Evolutionary conservation across 1,139 yeast genomes (phyloP), one percentile per base, ranked within the genome.

Genomic region (Magnusiomyces starmeri): DNA sequence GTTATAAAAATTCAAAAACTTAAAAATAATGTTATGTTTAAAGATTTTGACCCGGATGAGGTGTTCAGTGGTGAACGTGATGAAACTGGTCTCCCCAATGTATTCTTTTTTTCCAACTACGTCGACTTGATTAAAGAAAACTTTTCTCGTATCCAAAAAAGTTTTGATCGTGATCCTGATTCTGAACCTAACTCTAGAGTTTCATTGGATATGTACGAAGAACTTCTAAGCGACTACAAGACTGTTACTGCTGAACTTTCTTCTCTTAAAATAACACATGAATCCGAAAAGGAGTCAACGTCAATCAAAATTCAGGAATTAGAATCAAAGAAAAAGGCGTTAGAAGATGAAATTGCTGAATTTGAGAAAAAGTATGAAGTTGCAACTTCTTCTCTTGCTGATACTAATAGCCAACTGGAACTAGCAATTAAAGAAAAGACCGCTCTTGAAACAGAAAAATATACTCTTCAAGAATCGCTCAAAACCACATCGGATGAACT

Each of bases 1-100:
- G 75, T 84, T 1, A 74, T 85, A 46, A 83, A 84, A 58, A 77
- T 92, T 6, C 80, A 81, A 51, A 88, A 85, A 62, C 81, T 94
- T 60, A 79, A 81, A 56, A 85, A 85, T 46, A 73, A 75, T 54
- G 67, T 76, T 0, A 65, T 70, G 10, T 81, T 88, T 62, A 74
- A 77, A 20, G 76, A 77, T 48, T 84, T 79, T 58, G 78, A 76
- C 10, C 74, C 74, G 4, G 70, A 69, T 32, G 69, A 70, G 39
- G 66, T 73, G 37, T 64, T 77, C 26, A 34, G 46, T 7, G 70
- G 73, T 27, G 77, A 81, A 2, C 77, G 78, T 56, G 95, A 88
- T 63, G 83, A 80, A 2, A 82, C 95, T 1, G 98, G 98, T 1
- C 73, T 90, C 40, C 98, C 97, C 0, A 79, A 81, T 53, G 87